These are phyloP conservation scores for Pseudogymnoascus sp. DNA, from an alignment of 2,329 filamentous ascomycete species.

Conservation along the genomic window DNA sequence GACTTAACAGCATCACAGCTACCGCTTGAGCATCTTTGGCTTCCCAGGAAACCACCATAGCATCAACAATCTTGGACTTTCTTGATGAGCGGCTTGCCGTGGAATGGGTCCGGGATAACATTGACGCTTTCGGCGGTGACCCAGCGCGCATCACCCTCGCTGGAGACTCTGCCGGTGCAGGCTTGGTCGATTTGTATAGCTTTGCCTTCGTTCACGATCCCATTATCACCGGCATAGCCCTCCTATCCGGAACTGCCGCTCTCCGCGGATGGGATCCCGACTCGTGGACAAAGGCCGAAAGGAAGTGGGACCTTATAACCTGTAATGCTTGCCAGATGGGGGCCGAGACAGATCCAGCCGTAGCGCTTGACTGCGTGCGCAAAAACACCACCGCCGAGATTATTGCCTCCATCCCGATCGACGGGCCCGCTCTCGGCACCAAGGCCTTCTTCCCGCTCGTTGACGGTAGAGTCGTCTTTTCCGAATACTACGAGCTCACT, in stretches of 20 bases:
- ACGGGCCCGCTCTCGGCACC: background rate
- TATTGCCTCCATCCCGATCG: constrained; percentile 8
- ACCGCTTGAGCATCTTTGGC: constrained; percentile 33
- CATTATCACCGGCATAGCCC: constrained; percentile 23
- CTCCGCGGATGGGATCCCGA: constrained; percentile 5
- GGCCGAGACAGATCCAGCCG: constrained; percentile 10
- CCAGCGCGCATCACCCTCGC: constrained; percentile 45
- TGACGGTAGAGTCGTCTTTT: constrained; percentile 14
- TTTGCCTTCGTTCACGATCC: constrained; percentile 29
- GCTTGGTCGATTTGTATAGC: constrained; percentile 39
- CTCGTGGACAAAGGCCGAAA: constrained; percentile 11
- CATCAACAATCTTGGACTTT: constrained; percentile 52
- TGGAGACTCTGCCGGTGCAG: constrained; percentile 48
- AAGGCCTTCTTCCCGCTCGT: background rate
- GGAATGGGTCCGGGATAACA: constrained; percentile 53
- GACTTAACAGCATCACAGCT: constrained; percentile 22
- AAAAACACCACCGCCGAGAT: constrained; percentile 13
- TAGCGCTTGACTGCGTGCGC: constrained; percentile 11
- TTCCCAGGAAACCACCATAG: constrained; percentile 27
- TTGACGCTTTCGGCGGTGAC: constrained; percentile 53
- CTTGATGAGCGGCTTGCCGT: constrained; percentile 53
- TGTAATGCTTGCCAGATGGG: constrained; percentile 11
- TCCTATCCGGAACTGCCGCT: constrained; percentile 18
- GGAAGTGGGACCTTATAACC: constrained; percentile 9
- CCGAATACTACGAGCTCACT: constrained; percentile 11